phyloP scores from a whole-genome alignment of 2,329 filamentous ascomycete species.

The Aspergillus phoenicis region DNA sequence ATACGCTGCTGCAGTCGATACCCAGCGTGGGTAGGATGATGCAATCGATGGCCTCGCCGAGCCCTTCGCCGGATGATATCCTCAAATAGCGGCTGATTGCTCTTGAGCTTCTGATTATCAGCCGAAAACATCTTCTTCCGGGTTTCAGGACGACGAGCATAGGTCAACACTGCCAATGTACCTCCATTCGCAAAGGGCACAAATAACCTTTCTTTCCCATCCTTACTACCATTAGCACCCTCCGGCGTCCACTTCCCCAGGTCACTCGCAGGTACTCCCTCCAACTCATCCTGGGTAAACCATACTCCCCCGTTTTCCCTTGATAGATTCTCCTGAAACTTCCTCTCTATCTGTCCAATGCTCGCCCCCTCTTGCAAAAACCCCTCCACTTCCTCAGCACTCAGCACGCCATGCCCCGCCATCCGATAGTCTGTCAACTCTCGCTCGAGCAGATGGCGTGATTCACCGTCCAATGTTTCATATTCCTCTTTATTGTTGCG shows the following conservation, averaged over 20 bases:
- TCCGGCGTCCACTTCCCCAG: neutral
- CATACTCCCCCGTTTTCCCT: neutral
- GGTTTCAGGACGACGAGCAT: neutral
- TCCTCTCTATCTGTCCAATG: neutral
- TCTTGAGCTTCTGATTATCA: neutral
- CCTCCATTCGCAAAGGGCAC: neutral
- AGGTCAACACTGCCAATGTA: neutral
- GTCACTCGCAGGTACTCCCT: neutral
- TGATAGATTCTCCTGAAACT: neutral
- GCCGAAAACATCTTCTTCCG: slow-evolving; percentile 4
- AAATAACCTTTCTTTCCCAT: neutral
- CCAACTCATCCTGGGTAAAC: neutral
- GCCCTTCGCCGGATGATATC: neutral
- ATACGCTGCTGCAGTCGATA: neutral
- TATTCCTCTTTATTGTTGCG: neutral
- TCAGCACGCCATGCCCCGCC: neutral
- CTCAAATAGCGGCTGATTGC: neutral
- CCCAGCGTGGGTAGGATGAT: neutral
- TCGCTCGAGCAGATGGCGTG: neutral
- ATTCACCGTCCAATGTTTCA: neutral
- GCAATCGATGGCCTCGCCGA: neutral
- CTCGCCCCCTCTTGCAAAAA: neutral
- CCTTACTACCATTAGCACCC: neutral
- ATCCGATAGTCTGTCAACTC: neutral
- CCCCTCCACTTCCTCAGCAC: neutral